A percentile compares a stretch with the other conserved stretches of the same genome.
These are phyloP conservation scores for Ambrosiella xylebori DNA, from an alignment of 2,329 filamentous ascomycete species.

Conservation along the genomic window DNA sequence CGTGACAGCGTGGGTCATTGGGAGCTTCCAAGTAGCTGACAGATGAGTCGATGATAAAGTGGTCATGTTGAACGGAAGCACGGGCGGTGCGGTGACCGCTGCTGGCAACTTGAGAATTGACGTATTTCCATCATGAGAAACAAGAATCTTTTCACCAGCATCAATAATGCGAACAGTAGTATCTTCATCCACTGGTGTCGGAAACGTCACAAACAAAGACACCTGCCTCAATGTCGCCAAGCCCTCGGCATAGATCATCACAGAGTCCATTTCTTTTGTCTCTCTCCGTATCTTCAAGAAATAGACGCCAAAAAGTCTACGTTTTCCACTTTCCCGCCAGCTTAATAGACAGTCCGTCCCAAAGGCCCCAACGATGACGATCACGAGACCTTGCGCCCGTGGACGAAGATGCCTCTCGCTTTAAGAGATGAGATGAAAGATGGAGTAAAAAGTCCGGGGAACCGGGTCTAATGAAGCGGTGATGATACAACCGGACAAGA, in stretches of 20 bases:
- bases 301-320: no score
- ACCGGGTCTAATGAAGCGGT: background rate
- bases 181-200: conserved; percentile 24
- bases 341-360: no score
- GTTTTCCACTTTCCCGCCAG: no score
- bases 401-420: no score
- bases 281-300: background rate
- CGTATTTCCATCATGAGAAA: conserved; percentile 29
- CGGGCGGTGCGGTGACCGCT: conserved; percentile 19
- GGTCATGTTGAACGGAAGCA: conserved; percentile 16
- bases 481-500: background rate
- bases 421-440: background rate
- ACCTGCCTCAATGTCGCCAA: conserved; percentile 48
- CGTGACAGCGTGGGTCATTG: conserved; percentile 19
- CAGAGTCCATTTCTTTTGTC: background rate
- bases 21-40: conserved; percentile 37
- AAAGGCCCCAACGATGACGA: no score
- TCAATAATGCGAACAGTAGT: conserved; percentile 28
- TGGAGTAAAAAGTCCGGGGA: background rate
- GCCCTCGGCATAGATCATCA: conserved; percentile 44
- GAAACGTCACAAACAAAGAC: conserved; percentile 37
- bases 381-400: no score
- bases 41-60: conserved; percentile 16
- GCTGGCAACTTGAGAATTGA: conserved; percentile 27
- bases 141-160: conserved; percentile 27